Evolutionary conservation across 768 basidiomycete genomes (phyloP).

Genomic region (Leccinellum luteum): DNA sequence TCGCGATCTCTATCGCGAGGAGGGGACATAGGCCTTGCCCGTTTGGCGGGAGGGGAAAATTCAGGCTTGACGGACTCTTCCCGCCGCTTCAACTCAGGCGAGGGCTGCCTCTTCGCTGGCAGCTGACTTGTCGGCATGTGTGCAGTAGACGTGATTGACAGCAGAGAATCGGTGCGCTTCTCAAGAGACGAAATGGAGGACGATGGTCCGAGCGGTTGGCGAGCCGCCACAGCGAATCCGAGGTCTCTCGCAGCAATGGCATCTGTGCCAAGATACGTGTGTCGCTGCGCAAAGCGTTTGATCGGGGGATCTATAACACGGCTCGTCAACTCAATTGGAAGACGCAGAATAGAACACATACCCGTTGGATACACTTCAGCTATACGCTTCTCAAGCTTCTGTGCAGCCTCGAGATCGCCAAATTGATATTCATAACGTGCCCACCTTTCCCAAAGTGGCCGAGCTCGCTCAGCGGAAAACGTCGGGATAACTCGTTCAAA

Average conservation of each 20-base stretch:
- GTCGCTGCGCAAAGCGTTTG: slow-evolving; percentile 86
- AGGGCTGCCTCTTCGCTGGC: slow-evolving; percentile 30
- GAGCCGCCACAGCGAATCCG: slow-evolving; percentile 61
- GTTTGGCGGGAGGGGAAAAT: slow-evolving; percentile 41
- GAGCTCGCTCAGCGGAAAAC: slow-evolving; percentile 74
- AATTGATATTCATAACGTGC: slow-evolving; percentile 93
- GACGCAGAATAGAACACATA: slow-evolving; percentile 30
- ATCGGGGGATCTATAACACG: slow-evolving; percentile 70
- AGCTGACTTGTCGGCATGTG: slow-evolving; percentile 23
- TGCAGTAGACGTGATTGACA: slow-evolving; percentile 31
- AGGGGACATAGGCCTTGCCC: slow-evolving; percentile 47
- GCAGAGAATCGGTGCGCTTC: slow-evolving; percentile 36
- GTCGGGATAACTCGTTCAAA: slow-evolving; percentile 86
- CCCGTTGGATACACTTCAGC: slow-evolving; percentile 85
- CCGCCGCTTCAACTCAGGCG: slow-evolving; percentile 39
- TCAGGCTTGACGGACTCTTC: slow-evolving; percentile 41
- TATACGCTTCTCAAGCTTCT: slow-evolving; percentile 88
- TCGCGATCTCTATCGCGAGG: slow-evolving; percentile 50
- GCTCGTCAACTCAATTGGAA: neutral
- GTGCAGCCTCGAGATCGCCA: slow-evolving; percentile 84
- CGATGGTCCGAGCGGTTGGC: slow-evolving; percentile 21
- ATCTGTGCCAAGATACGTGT: slow-evolving; percentile 70
- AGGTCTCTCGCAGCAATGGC: slow-evolving; percentile 88
- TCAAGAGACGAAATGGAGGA: slow-evolving; percentile 26
- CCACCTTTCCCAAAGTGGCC: slow-evolving; percentile 95